A percentile compares a stretch with the other conserved stretches of the same genome.
Conservation (phyloP, 2,329 filamentous ascomycete genomes). For the Cladorrhinum sp. region DNA sequence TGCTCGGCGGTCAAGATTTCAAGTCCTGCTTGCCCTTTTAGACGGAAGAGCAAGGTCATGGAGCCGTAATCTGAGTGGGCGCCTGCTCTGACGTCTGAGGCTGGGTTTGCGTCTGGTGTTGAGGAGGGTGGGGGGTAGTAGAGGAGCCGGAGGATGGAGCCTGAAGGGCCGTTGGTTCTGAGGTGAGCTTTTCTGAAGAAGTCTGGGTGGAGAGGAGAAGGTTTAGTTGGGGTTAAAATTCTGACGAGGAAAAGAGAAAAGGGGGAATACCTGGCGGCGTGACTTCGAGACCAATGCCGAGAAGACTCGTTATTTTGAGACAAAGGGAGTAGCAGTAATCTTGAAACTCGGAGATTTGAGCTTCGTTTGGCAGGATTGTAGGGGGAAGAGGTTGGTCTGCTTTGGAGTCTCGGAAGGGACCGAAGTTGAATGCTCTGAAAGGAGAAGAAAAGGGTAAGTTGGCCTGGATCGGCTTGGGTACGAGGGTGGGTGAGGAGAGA, state of each 20-base stretch:
- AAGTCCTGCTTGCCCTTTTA: conserved; percentile 78
- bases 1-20: conserved; percentile 67
- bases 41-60: conserved; percentile 76
- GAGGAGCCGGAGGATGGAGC: conserved; percentile 66
- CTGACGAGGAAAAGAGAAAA: conserved; percentile 2
- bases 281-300: conserved; percentile 73
- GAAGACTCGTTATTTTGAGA: conserved; percentile 68
- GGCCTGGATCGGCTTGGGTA: too few relatives aligned
- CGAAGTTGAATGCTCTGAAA: conserved; percentile 84
- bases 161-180: conserved; percentile 43
- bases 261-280: too few relatives aligned
- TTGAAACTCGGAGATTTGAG: conserved; percentile 64
- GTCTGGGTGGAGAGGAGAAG: conserved; percentile 44
- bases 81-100: conserved; percentile 74
- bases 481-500: background rate
- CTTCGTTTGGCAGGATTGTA: conserved; percentile 57
- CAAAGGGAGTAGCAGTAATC: conserved; percentile 70
- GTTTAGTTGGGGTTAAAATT: background rate
- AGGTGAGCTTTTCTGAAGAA: conserved; percentile 57
- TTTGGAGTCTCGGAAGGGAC: conserved; percentile 63
- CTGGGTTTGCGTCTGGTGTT: conserved; percentile 43
- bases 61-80: conserved; percentile 87
- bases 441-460: background rate
- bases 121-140: conserved; percentile 61
- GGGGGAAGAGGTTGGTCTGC: conserved; percentile 74